Evolutionary conservation across 352 stramenopile genomes (phyloP).

Genomic region (Phytophthora megakarya): DNA sequence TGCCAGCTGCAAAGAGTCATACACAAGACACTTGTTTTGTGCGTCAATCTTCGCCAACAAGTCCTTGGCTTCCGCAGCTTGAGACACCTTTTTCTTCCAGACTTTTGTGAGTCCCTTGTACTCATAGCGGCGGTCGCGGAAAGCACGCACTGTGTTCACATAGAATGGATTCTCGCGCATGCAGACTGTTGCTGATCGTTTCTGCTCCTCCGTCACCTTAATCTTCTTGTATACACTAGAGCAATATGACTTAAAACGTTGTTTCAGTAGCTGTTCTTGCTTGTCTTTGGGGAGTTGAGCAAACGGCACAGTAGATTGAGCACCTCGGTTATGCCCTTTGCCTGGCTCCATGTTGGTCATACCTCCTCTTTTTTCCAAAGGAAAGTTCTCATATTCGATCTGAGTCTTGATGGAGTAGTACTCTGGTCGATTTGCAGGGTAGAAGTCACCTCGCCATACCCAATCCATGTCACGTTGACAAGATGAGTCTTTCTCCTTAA

Average conservation of each 20-base stretch:
- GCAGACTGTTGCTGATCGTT: slow-evolving; percentile 95
- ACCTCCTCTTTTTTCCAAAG: slow-evolving; percentile 28
- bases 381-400: slow-evolving; percentile 91
- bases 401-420: slow-evolving; percentile 97
- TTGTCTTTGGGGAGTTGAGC: slow-evolving; percentile 58
- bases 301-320: slow-evolving; percentile 55
- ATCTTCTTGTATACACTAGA: slow-evolving; percentile 97
- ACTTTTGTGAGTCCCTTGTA: slow-evolving; percentile 99
- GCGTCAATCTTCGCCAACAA: slow-evolving; percentile 88
- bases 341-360: slow-evolving; percentile 2
- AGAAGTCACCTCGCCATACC: slow-evolving; percentile 98
- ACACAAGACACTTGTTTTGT: slow-evolving; percentile 90
- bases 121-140: slow-evolving; percentile 99
- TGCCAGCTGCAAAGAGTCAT: slow-evolving; percentile 99
- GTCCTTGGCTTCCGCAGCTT: slow-evolving; percentile 83
- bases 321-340: slow-evolving; percentile 16
- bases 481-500: slow-evolving; percentile 81
- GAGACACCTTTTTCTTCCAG: slow-evolving; percentile 84
- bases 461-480: slow-evolving; percentile 99
- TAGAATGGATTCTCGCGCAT: slow-evolving; percentile 99
- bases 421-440: slow-evolving; percentile 92
- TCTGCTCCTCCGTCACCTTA: slow-evolving; percentile 96
- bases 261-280: slow-evolving; percentile 72
- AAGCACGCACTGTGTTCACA: slow-evolving; percentile 98
- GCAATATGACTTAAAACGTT: slow-evolving; percentile 93